phyloP scores from a whole-genome alignment of 176 grass and related monocot species.

The Aegilops speltoides region DNA sequence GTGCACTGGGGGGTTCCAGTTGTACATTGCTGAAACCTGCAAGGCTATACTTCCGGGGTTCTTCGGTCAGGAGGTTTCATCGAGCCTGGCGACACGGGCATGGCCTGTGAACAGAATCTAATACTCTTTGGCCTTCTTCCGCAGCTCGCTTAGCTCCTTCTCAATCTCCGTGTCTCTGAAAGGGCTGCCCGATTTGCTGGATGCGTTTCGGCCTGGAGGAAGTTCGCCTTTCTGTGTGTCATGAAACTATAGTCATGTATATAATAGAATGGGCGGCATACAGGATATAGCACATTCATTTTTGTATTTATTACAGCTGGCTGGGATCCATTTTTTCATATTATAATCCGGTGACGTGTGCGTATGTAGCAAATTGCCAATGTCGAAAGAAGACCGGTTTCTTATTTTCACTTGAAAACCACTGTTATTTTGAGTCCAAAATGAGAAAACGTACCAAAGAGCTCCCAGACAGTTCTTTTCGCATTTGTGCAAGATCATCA shows the following conservation, averaged over 20 bases:
- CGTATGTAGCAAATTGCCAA: too few species aligned
- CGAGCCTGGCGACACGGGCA: neutral
- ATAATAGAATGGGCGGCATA: neutral
- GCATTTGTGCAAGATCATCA: slow-evolving; percentile 79
- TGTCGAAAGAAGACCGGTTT: too few species aligned
- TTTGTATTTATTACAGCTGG: neutral
- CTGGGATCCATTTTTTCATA: neutral
- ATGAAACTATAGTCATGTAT: neutral
- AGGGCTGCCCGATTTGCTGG: slow-evolving; percentile 44
- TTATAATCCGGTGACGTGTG: too few species aligned
- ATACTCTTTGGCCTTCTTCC: slow-evolving; percentile 83
- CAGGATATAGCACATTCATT: neutral
- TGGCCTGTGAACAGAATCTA: slow-evolving; percentile 15
- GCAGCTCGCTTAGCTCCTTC: slow-evolving; percentile 79
- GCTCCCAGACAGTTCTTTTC: slow-evolving; percentile 70
- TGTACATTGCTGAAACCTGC: neutral
- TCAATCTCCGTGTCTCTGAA: slow-evolving; percentile 85
- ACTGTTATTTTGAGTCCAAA: slow-evolving; percentile 5
- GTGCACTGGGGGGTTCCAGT: neutral
- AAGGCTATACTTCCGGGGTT: slow-evolving; percentile 7
- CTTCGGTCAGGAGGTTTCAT: slow-evolving; percentile 11
- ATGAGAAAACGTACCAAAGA: slow-evolving; percentile 55
- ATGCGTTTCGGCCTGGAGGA: slow-evolving; percentile 61
- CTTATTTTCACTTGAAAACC: neutral
- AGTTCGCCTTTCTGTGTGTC: slow-evolving; percentile 80